A percentile compares a stretch with the other conserved stretches of the same genome.
These are phyloP conservation scores for Phytophthora pluvialis DNA, from an alignment of 352 stramenopile species.

Conservation along the genomic window DNA sequence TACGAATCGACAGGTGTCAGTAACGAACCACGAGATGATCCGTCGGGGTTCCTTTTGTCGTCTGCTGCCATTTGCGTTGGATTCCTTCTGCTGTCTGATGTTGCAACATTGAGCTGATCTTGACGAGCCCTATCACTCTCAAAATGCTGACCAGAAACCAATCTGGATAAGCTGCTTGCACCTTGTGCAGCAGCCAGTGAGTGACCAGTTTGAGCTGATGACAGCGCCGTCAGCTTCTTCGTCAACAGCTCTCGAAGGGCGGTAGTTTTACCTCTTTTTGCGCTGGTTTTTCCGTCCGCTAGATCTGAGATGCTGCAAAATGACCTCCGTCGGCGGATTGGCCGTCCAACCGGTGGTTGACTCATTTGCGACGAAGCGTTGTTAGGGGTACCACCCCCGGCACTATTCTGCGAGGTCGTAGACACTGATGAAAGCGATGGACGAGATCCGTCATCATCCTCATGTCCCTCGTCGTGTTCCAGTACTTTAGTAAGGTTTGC, in stretches of 20 bases:
- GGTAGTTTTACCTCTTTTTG: constrained; percentile 51
- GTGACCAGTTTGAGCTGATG: constrained; percentile 27
- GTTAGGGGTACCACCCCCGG: constrained; percentile 22
- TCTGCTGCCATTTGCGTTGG: constrained; percentile 11
- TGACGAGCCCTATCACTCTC: constrained; percentile 27
- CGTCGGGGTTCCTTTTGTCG: constrained; percentile 24
- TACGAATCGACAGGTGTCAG: constrained; percentile 2
- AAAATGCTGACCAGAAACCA: constrained; percentile 34
- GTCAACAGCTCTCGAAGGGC: constrained; percentile 63
- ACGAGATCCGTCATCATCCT: constrained; percentile 16
- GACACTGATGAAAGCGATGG: constrained; percentile 25
- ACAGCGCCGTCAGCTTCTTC: constrained; percentile 51
- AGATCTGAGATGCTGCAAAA: constrained; percentile 79
- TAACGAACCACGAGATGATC: constrained; percentile 11
- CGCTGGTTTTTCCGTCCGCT: constrained; percentile 30
- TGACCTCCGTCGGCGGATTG: constrained; percentile 73
- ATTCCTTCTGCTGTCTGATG: constrained; percentile 28
- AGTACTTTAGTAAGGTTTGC: constrained; percentile 22
- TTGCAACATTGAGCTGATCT: constrained; percentile 19
- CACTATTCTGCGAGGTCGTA: constrained; percentile 36
- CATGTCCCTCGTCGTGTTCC: constrained; percentile 15
- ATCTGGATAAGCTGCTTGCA: constrained; percentile 26
- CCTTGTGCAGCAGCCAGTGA: constrained; percentile 6
- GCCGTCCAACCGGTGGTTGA: constrained; percentile 31
- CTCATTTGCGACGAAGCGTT: constrained; percentile 33